These are phyloP conservation scores for Bipolaris sorokiniana DNA, from an alignment of 2,329 filamentous ascomycete species.

Conservation along the genomic window DNA sequence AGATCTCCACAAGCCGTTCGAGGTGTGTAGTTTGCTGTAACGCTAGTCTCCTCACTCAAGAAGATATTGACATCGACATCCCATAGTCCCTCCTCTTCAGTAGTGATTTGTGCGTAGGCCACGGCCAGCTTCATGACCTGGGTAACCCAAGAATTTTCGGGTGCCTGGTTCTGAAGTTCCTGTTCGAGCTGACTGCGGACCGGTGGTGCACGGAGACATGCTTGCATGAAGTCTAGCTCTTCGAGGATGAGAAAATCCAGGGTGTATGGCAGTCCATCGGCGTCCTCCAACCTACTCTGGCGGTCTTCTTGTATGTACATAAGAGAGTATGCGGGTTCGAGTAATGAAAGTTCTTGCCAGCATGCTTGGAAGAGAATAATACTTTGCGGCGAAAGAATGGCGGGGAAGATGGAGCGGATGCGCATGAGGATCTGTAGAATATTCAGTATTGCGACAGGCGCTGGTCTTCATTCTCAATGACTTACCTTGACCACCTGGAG, in stretches of 20 bases:
- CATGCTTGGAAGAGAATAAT: slow-evolving; percentile 81
- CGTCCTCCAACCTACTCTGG: slow-evolving; percentile 87
- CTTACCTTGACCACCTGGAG: slow-evolving; percentile 82
- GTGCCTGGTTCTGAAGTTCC: slow-evolving; percentile 68
- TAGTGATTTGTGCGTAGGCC: slow-evolving; percentile 85
- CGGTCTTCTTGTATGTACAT: slow-evolving; percentile 86
- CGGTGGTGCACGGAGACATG: slow-evolving; percentile 83
- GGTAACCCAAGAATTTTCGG: slow-evolving; percentile 73
- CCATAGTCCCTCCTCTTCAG: slow-evolving; percentile 94
- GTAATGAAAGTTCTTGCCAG: slow-evolving; percentile 82
- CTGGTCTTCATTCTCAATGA: not conserved
- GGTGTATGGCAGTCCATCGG: slow-evolving; percentile 90
- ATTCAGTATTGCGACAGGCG: slow-evolving; percentile 44
- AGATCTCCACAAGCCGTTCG: slow-evolving; percentile 91
- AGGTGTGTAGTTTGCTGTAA: slow-evolving; percentile 95
- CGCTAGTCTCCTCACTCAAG: slow-evolving; percentile 90
- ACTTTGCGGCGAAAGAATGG: slow-evolving; percentile 81
- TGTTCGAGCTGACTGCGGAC: slow-evolving; percentile 88
- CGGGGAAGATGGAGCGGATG: slow-evolving; percentile 82
- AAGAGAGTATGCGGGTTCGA: slow-evolving; percentile 75
- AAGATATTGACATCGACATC: slow-evolving; percentile 96
- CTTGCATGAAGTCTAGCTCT: slow-evolving; percentile 92
- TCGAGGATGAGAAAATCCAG: slow-evolving; percentile 92
- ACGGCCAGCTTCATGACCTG: slow-evolving; percentile 87
- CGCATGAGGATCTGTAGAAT: slow-evolving; percentile 72